phyloP scores from a whole-genome alignment of 2,329 filamentous ascomycete species.

The Zymoseptoria ardabiliae region DNA sequence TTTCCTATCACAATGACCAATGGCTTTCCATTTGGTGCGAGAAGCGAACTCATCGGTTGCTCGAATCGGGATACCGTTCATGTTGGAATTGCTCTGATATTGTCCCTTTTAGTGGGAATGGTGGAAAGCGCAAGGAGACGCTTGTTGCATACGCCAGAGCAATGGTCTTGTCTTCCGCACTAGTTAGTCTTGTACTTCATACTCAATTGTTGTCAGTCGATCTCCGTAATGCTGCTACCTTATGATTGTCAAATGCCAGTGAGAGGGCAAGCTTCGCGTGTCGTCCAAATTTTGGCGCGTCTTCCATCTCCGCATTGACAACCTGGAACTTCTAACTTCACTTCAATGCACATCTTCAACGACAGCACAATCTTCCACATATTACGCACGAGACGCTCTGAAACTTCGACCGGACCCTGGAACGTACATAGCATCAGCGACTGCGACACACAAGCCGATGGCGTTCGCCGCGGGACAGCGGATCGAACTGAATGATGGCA shows the following conservation, averaged over 20 bases:
- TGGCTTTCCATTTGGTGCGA: background rate
- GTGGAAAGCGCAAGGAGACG: background rate
- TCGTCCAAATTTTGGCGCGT: background rate
- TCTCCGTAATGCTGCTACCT: background rate
- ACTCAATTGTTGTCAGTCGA: background rate
- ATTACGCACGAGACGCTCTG: background rate
- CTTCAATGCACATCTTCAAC: background rate
- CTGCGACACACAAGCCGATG: background rate
- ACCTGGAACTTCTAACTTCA: background rate
- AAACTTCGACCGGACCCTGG: background rate
- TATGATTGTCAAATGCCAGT: background rate
- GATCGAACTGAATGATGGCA: conserved; percentile 71
- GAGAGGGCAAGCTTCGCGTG: background rate
- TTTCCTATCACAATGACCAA: background rate
- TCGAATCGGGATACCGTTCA: background rate
- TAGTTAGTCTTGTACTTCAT: background rate
- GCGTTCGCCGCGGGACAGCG: conserved; percentile 54
- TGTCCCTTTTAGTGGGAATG: background rate
- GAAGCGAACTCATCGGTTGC: background rate
- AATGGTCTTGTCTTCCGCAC: background rate
- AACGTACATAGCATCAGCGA: background rate
- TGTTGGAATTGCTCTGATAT: background rate
- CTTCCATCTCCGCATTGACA: background rate
- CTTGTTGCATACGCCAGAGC: background rate
- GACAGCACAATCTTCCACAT: background rate